phyloP scores from a whole-genome alignment of 2,329 filamentous ascomycete species.

The Phialophora macrospora region DNA sequence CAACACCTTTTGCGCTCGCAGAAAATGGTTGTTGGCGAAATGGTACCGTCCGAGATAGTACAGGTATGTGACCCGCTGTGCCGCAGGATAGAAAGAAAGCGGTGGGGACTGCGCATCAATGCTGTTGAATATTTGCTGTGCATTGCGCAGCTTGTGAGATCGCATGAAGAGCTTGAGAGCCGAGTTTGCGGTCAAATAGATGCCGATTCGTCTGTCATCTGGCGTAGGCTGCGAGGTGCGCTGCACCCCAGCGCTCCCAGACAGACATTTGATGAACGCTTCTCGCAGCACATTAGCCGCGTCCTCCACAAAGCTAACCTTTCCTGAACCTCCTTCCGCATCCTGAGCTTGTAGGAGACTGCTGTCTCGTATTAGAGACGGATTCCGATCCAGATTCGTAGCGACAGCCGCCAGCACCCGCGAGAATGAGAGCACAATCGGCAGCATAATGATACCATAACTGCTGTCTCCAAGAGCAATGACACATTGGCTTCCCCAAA shows the following conservation, averaged over 20 bases:
- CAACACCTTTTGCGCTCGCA: conserved; percentile 73
- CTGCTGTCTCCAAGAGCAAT: conserved; percentile 79
- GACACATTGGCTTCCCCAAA: conserved; percentile 69
- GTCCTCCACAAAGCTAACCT: conserved; percentile 80
- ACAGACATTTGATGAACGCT: conserved; percentile 86
- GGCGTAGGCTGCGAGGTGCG: conserved; percentile 58
- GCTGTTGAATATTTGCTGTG: conserved; percentile 86
- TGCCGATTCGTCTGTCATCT: conserved; percentile 82
- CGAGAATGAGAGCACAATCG: conserved; percentile 81
- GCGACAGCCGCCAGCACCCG: conserved; percentile 80
- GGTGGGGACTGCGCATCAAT: conserved; percentile 83
- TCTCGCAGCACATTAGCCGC: conserved; percentile 88
- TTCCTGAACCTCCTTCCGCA: conserved; percentile 65
- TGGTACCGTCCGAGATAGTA: conserved; percentile 93
- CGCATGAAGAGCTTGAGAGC: conserved; percentile 87
- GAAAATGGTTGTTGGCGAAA: conserved; percentile 82
- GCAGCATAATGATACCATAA: conserved; percentile 79
- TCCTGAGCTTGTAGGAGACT: conserved; percentile 45
- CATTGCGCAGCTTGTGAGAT: conserved; percentile 81
- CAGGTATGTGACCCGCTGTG: conserved; percentile 87
- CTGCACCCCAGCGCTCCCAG: conserved; percentile 58
- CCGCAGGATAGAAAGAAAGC: conserved; percentile 77
- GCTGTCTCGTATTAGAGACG: conserved; percentile 68
- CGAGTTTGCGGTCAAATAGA: conserved; percentile 90
- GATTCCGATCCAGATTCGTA: conserved; percentile 79